Percentiles rank a stretch among this genome's conserved stretches.
phyloP scores from a whole-genome alignment of 83 land plant genomes.

The Thuja plicata region DNA sequence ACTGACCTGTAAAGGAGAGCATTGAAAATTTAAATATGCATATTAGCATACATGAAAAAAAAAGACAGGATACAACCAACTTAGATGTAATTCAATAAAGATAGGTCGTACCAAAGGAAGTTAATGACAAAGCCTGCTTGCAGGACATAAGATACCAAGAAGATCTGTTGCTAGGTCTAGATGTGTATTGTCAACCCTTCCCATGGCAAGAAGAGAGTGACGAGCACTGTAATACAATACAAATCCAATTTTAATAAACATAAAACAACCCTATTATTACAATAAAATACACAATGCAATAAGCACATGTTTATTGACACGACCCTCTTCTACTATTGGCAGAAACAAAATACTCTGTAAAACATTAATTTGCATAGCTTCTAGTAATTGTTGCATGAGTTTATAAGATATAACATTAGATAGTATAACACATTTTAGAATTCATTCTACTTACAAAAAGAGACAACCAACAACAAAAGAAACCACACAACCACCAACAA shows the following conservation, averaged over 20 bases:
- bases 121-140: conserved; percentile 77
- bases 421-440: too few relatives aligned
- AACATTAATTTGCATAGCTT: too few relatives aligned
- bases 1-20: conserved; percentile 47
- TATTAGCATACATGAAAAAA: background rate
- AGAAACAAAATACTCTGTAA: background rate
- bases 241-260: background rate
- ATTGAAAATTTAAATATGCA: background rate
- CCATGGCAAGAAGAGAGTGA: conserved; percentile 91
- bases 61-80: background rate
- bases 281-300: background rate
- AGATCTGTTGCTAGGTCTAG: conserved; percentile 85
- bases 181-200: conserved; percentile 82
- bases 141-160: conserved; percentile 79
- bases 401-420: too few relatives aligned
- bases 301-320: background rate
- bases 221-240: conserved; percentile 76
- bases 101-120: conserved; percentile 69
- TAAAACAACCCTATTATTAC: background rate
- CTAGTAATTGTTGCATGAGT: too few relatives aligned
- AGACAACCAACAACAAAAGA: too few relatives aligned
- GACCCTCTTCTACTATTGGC: background rate
- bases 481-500: too few relatives aligned
- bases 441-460: too few relatives aligned
- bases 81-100: background rate